phyloP scores from a whole-genome alignment of 768 basidiomycete genomes.

The Termitomyces sp. region DNA sequence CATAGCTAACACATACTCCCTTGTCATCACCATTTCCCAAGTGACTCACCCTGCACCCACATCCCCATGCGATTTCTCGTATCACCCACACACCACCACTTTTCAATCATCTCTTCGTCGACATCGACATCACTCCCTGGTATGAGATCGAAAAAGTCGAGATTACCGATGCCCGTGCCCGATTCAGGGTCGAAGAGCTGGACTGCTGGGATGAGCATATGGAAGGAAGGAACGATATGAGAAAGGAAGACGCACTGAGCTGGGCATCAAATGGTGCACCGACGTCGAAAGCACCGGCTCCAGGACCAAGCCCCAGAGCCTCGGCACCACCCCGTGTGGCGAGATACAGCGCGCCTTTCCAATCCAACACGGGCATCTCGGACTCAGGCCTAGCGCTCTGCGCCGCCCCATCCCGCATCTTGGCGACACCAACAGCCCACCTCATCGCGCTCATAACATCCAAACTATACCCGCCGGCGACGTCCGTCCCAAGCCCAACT shows the following conservation, averaged over 20 bases:
- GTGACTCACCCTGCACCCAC: slow-evolving; percentile 66
- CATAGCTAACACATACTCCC: too few relatives aligned
- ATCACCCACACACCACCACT: slow-evolving; percentile 89
- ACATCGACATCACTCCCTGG: slow-evolving; percentile 20
- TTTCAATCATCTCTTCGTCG: slow-evolving; percentile 59
- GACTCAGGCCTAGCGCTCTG: not conserved
- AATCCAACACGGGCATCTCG: slow-evolving; percentile 46
- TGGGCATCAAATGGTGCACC: slow-evolving; percentile 75
- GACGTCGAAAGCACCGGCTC: slow-evolving; percentile 46
- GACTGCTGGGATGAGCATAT: slow-evolving; percentile 26
- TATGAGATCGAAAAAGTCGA: slow-evolving; percentile 64
- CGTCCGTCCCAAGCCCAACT: slow-evolving; percentile 80
- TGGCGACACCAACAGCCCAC: slow-evolving; percentile 64
- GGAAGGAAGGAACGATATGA: not conserved
- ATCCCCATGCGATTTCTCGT: slow-evolving; percentile 54
- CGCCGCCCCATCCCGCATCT: slow-evolving; percentile 53
- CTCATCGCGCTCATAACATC: slow-evolving; percentile 81
- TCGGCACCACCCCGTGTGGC: slow-evolving; percentile 76
- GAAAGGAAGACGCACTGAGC: slow-evolving; percentile 38
- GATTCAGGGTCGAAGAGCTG: slow-evolving; percentile 34
- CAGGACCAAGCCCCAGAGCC: slow-evolving; percentile 52
- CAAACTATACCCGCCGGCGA: slow-evolving; percentile 80
- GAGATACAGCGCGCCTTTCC: slow-evolving; percentile 78
- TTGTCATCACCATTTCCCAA: not conserved
- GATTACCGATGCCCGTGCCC: slow-evolving; percentile 45